Evolutionary conservation across 139 green algal genomes (phyloP).

Genomic region (Astrephomene gubernaculifera): DNA sequence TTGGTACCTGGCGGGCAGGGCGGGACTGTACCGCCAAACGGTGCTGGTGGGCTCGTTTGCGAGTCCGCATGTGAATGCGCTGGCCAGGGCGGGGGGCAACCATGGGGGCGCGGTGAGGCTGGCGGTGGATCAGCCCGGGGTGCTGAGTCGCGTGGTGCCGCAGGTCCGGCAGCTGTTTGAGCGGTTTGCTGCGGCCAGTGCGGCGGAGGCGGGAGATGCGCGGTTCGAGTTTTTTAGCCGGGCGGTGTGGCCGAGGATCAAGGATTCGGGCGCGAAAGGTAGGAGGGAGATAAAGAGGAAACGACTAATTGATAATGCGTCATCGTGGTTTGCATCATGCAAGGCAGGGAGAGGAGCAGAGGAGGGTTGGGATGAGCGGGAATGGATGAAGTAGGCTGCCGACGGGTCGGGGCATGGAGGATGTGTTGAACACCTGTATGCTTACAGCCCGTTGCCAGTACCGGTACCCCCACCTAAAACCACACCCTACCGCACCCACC

Average conservation of each 20-base stretch:
- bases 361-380: no score
- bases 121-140: conserved; percentile 62
- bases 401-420: no score
- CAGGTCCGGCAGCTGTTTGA: conserved; percentile 93
- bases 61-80: conserved; percentile 81
- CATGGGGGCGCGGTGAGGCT: conserved; percentile 67
- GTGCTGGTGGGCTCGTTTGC: conserved; percentile 86
- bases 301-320: no score
- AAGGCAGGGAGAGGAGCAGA: no score
- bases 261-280: conserved; percentile 58
- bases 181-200: conserved; percentile 64
- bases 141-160: conserved; percentile 81
- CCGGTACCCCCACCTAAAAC: neutral
- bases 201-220: conserved; percentile 68
- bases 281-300: neutral
- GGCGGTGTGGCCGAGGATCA: conserved; percentile 82
- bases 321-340: no score
- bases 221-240: conserved; percentile 90
- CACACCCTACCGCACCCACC: conserved; percentile 22
- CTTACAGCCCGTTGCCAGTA: no score
- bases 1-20: conserved; percentile 50
- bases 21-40: conserved; percentile 78
- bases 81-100: conserved; percentile 74
- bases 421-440: no score
- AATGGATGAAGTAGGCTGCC: no score